These are phyloP conservation scores for Daldinia childiae DNA, from an alignment of 495 filamentous ascomycete genomes.

Conservation along the genomic window DNA sequence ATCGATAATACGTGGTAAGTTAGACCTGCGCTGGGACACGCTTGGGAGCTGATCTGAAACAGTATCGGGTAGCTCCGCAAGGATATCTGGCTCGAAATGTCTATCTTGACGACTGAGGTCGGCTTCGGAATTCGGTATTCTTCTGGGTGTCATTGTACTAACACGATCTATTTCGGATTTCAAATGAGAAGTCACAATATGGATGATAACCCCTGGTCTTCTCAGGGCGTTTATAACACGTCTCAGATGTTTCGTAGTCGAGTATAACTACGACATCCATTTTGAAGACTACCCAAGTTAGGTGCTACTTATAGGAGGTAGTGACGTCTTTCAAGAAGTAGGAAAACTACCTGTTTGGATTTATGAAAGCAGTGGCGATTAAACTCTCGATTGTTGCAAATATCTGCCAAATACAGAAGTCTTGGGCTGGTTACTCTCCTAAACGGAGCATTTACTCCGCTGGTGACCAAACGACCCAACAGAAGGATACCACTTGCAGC, in stretches of 20 bases:
- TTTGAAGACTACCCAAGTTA: conserved; percentile 6
- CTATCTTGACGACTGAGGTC: neutral
- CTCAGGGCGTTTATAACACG: neutral
- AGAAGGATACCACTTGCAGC: neutral
- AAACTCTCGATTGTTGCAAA: conserved; percentile 19
- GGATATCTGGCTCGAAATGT: neutral
- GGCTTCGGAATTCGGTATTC: neutral
- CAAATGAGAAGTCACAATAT: neutral
- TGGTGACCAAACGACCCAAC: neutral
- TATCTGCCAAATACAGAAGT: conserved; percentile 17
- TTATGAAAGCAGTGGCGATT: conserved; percentile 3
- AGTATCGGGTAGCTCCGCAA: conserved; percentile 9
- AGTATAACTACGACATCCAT: conserved; percentile 8
- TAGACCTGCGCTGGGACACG: neutral
- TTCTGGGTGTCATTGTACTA: conserved; percentile 4
- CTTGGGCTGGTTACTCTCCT: conserved; percentile 7
- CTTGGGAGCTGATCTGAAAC: neutral
- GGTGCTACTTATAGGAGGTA: neutral
- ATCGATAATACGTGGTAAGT: neutral
- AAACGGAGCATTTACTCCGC: conserved; percentile 32
- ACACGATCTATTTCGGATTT: neutral
- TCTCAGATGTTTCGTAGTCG: neutral
- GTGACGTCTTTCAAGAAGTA: conserved; percentile 24
- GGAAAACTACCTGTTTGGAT: neutral
- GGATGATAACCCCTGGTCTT: neutral